phyloP scores from a whole-genome alignment of 805 yeast species.

The Saccharomyces mikatae region DNA sequence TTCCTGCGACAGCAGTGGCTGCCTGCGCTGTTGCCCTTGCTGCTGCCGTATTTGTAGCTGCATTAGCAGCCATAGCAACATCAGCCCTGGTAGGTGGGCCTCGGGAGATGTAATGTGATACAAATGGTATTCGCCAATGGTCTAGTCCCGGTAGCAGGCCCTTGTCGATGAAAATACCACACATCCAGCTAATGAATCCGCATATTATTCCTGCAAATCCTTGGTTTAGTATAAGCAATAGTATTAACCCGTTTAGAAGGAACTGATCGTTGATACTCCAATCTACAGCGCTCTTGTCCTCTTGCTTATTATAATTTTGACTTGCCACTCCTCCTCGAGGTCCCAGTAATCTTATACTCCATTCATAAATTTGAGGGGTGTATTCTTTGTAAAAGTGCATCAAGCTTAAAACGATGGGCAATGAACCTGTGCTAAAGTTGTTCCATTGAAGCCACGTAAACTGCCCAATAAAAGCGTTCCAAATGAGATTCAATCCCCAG shows the following conservation, averaged over 20 bases:
- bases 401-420: slow-evolving; percentile 34
- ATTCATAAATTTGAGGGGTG: slow-evolving; percentile 36
- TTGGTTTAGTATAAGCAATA: slow-evolving; percentile 39
- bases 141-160: slow-evolving; percentile 38
- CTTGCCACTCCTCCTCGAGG: slow-evolving; percentile 14
- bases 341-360: slow-evolving; percentile 31
- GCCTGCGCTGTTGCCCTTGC: slow-evolving; percentile 8
- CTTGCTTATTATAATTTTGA: slow-evolving; percentile 8
- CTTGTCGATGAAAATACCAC: slow-evolving; percentile 38
- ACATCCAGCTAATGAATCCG: slow-evolving; percentile 35
- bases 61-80: slow-evolving; percentile 7
- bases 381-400: slow-evolving; percentile 34
- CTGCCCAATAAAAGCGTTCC: slow-evolving; percentile 18
- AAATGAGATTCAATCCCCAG: slow-evolving; percentile 28
- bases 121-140: slow-evolving; percentile 28
- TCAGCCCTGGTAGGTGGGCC: background rate
- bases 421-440: slow-evolving; percentile 36
- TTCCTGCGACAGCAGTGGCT: slow-evolving; percentile 28
- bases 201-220: slow-evolving; percentile 32
- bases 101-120: slow-evolving; percentile 1
- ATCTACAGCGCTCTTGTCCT: slow-evolving; percentile 2
- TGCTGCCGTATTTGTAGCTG: slow-evolving; percentile 2
- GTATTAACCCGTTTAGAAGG: slow-evolving; percentile 23
- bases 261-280: slow-evolving; percentile 31
- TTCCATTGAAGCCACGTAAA: slow-evolving; percentile 35